These are phyloP conservation scores for Magnusiomyces paraingens DNA, from an alignment of 1,139 yeast species.

Conservation along the genomic window DNA sequence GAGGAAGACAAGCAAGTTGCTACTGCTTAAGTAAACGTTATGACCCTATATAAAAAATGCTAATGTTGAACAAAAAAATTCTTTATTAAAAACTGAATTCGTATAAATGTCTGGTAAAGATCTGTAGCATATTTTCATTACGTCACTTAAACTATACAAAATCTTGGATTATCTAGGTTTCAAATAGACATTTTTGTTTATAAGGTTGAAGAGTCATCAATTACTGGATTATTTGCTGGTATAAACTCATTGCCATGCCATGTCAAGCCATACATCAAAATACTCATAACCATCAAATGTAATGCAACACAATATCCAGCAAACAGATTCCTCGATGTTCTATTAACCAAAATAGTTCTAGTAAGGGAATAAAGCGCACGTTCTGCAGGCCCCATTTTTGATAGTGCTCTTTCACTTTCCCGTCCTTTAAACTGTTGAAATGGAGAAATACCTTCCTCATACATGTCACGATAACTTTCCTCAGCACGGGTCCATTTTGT, in stretches of 20 bases:
- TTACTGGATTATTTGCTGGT: no score
- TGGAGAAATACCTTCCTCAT: conserved; percentile 78
- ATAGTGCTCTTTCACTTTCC: conserved; percentile 70
- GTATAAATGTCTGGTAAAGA: no score
- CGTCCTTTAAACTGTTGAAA: conserved; percentile 73
- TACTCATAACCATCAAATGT: conserved; percentile 65
- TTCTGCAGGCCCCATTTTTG: conserved; percentile 71
- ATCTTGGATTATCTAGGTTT: no score
- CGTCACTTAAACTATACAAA: no score
- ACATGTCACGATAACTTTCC: conserved; percentile 54
- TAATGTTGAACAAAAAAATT: neutral
- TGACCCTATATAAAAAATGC: conserved; percentile 7
- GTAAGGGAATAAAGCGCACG: conserved; percentile 71
- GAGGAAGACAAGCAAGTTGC: conserved; percentile 45
- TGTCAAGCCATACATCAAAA: conserved; percentile 49
- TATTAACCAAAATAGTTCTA: conserved; percentile 64
- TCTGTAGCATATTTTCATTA: no score
- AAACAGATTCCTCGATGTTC: conserved; percentile 66
- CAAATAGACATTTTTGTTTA: no score
- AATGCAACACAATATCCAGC: conserved; percentile 66
- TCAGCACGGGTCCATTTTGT: conserved; percentile 39
- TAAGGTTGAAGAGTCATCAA: no score
- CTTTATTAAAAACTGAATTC: no score
- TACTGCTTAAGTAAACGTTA: conserved; percentile 2
- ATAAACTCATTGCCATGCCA: conserved; percentile 28